phyloP scores from a whole-genome alignment of 176 grass and related monocot species.

The Carex kokanica region DNA sequence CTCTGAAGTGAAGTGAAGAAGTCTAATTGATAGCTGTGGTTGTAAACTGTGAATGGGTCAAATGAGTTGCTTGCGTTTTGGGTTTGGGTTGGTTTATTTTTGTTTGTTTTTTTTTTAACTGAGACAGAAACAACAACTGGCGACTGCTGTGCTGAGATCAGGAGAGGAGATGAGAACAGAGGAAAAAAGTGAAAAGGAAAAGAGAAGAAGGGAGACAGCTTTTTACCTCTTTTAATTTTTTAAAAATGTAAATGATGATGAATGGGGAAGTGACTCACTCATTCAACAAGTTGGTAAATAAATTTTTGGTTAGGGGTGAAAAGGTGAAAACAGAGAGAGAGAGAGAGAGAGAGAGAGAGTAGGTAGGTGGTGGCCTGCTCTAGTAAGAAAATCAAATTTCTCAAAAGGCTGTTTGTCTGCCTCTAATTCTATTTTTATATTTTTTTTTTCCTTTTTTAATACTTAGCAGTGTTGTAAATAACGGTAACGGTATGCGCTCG shows the following conservation, averaged over 20 bases:
- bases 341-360: background rate
- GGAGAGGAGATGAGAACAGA: background rate
- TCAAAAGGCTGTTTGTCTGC: constrained; percentile 24
- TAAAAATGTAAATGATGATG: constrained; percentile 4
- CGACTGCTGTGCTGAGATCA: background rate
- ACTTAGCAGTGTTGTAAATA: no score
- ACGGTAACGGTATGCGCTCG: no score
- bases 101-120: background rate
- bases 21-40: background rate
- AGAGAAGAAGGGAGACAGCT: background rate
- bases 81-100: background rate
- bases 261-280: background rate
- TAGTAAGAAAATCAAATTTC: constrained; percentile 8
- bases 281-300: background rate
- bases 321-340: background rate
- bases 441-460: no score
- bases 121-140: background rate
- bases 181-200: background rate
- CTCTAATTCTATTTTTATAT: background rate
- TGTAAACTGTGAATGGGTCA: background rate
- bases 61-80: constrained; percentile 4
- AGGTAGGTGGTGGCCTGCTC: background rate
- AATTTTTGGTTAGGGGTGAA: background rate
- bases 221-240: constrained; percentile 17
- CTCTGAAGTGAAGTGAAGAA: background rate